phyloP scores from a whole-genome alignment of 257 asterid species.

The Echium plantagineum region DNA sequence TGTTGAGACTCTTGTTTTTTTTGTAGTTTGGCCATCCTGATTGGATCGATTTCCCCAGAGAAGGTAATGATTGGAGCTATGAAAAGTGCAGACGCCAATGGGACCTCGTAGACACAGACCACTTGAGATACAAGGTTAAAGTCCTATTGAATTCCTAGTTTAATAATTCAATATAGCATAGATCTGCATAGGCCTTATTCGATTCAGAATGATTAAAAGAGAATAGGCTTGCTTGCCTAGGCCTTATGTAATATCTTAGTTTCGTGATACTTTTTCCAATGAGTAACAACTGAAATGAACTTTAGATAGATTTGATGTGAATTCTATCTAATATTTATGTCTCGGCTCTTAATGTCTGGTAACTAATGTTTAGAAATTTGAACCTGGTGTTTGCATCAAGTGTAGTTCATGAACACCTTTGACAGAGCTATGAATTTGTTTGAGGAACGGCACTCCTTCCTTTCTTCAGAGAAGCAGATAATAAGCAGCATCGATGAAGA shows the following conservation, averaged over 20 bases:
- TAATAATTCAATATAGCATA: background rate
- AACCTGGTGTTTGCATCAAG: slow-evolving; percentile 8
- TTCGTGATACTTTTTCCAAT: background rate
- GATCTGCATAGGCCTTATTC: background rate
- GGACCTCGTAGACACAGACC: slow-evolving; percentile 73
- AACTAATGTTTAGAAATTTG: background rate
- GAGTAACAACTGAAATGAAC: background rate
- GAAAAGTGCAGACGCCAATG: slow-evolving; percentile 96
- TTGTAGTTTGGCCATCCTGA: slow-evolving; percentile 96
- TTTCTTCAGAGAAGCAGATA: slow-evolving; percentile 64
- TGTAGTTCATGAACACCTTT: slow-evolving; percentile 94
- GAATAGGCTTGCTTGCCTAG: background rate
- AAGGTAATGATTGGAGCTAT: slow-evolving; percentile 85
- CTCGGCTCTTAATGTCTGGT: background rate
- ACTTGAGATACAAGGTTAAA: slow-evolving; percentile 86
- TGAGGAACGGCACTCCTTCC: slow-evolving; percentile 67
- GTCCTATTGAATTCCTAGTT: background rate
- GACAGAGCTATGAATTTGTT: slow-evolving; percentile 83
- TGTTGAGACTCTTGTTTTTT: slow-evolving; percentile 1
- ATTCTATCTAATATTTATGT: background rate
- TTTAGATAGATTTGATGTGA: background rate
- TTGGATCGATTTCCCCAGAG: slow-evolving; percentile 99
- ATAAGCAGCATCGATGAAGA: slow-evolving; percentile 67
- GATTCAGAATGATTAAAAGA: background rate
- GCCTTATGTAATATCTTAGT: background rate